Evolutionary conservation across 495 filamentous ascomycete species (phyloP), one percentile per base, ranked within the genome.

Genomic region (Chaetomium tenue): DNA sequence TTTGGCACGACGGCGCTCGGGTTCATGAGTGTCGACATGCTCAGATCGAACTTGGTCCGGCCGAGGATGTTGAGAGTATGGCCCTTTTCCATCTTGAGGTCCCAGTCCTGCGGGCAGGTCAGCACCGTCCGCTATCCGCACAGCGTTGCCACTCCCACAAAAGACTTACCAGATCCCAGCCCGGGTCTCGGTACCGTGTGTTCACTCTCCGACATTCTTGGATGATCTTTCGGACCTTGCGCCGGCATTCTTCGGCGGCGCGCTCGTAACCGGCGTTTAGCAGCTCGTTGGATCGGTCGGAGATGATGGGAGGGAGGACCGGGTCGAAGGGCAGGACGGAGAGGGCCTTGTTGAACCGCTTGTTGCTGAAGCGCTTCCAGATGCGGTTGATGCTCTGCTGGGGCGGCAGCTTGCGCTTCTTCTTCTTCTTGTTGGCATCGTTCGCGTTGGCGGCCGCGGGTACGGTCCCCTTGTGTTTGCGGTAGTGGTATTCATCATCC

Each of bases 161-260:
- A 13, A 11, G 85, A 77, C 72, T 83, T 78, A 84, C 89, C 81
- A 74, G 84, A 75, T 98, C 91, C 72, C 95, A 97, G 67, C 92
- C 87, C 12, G 88, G 86, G 76, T 98, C 93, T 16, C 90, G 85
- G 68, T 97, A 98, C 69, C 93, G 93, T 72, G 90, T 90, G 68
- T 98, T 97, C 30, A 95, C 82, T 20, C 90, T 82, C 65, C 84
- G 79, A 74, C 93, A 97, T 75, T 96, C 92, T 67, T 86, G 87
- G 9, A 89, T 87, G 65, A 97, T 97, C 71, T 91, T 91, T 23
- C 86, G 83, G n/a, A 97, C 93, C 60, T 92, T 92, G 37, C 81
- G 80, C 50, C 81, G 79, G 74, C 93, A 98, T 69, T 87, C 86
- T 12, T 81, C 81, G 15, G 78, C 83, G 0, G 91, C 92, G 67